Conservation (phyloP, 1,284 basidiomycete species). For the Malassezia caprae region DNA sequence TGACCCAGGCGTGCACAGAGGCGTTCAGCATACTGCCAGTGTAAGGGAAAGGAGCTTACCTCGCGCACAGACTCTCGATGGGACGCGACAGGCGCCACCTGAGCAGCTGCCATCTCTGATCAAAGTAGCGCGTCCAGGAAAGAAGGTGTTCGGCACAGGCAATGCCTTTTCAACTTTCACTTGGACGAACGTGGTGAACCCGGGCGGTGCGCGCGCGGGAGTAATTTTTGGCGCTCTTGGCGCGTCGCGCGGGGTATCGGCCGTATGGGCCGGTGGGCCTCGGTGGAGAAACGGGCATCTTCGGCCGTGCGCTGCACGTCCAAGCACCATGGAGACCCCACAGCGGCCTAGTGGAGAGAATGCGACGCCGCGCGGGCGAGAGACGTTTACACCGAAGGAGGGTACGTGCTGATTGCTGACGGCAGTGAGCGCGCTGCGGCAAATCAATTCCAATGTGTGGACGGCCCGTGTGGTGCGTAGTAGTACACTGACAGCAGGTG, state of each 20-base stretch:
- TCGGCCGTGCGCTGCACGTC: not conserved
- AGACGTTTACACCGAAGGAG: conserved; percentile 11
- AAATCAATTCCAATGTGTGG: conserved; percentile 14
- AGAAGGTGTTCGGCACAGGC: not conserved
- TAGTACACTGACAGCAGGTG: not conserved
- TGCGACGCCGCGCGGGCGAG: not conserved
- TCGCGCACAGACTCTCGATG: not conserved
- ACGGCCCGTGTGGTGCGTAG: conserved; percentile 10
- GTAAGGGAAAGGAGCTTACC: not conserved
- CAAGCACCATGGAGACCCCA: not conserved
- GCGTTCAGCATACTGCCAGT: conserved; percentile 4
- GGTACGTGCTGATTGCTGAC: conserved; percentile 2
- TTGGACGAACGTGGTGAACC: not conserved
- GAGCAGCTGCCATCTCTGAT: not conserved
- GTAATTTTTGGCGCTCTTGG: not conserved
- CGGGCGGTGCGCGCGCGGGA: not conserved
- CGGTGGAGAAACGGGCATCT: not conserved
- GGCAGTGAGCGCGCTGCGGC: conserved; percentile 9
- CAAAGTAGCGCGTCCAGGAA: not conserved
- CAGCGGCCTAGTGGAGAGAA: not conserved
- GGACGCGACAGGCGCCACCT: conserved; percentile 10
- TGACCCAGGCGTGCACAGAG: conserved; percentile 2
- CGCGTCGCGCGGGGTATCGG: not conserved
- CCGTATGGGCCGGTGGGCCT: not conserved
- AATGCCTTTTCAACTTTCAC: not conserved